Evolutionary conservation across 306 rosid genomes (phyloP).

Genomic region (Glycine soja): DNA sequence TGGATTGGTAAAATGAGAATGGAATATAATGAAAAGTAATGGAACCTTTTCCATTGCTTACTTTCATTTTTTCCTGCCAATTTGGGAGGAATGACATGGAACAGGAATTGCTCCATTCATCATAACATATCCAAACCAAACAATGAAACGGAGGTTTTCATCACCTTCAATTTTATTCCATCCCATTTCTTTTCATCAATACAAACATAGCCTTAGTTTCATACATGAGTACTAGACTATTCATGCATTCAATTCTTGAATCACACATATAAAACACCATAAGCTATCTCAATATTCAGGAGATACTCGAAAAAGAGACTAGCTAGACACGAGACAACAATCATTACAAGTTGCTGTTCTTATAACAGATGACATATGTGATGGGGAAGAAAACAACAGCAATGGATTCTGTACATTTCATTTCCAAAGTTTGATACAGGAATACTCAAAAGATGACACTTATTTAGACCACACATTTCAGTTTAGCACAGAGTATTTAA

Average conservation of each 20-base stretch:
- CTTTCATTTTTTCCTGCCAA: no score
- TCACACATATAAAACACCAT: background rate
- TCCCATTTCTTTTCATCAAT: no score
- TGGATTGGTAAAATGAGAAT: no score
- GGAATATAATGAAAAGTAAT: no score
- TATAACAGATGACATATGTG: background rate
- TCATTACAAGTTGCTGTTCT: slow-evolving; percentile 5
- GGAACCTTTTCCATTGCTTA: no score
- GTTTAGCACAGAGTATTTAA: background rate
- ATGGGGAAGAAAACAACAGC: slow-evolving; percentile 3
- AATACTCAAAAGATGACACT: background rate
- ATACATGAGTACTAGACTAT: slow-evolving; percentile 11
- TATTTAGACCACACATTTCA: background rate
- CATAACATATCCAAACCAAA: no score
- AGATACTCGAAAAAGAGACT: background rate
- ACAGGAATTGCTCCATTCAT: no score
- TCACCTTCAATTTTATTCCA: no score
- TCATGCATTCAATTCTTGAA: background rate
- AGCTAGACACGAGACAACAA: slow-evolving; percentile 1
- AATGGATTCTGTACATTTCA: slow-evolving; percentile 16
- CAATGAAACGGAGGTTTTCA: no score
- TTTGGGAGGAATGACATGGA: no score
- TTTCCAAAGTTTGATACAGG: slow-evolving; percentile 20
- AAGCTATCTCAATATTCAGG: slow-evolving; percentile 22
- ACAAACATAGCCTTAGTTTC: background rate